Evolutionary conservation across 2,329 filamentous ascomycete genomes (phyloP).

Genomic region (Ophiocordyceps camponoti-saundersi): DNA sequence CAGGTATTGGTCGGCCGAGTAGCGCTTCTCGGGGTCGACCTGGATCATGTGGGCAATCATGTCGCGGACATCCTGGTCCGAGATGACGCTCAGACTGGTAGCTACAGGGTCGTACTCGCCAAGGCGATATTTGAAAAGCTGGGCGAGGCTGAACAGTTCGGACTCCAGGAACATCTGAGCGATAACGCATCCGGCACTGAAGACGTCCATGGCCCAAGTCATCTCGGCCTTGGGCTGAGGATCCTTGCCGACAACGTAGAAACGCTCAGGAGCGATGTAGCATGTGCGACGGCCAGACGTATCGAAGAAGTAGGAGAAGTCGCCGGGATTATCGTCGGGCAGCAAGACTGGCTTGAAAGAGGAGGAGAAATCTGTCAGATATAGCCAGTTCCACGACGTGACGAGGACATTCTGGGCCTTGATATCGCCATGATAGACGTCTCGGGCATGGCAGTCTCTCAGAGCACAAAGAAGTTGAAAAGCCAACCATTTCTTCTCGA

Average conservation of each 20-base stretch:
- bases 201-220: conserved; percentile 96
- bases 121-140: conserved; percentile 84
- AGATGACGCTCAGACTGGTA: conserved; percentile 68
- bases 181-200: conserved; percentile 92
- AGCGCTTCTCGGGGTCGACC: conserved; percentile 76
- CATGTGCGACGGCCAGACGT: conserved; percentile 81
- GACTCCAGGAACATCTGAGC: conserved; percentile 90
- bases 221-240: conserved; percentile 42
- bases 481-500: conserved; percentile 97
- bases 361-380: conserved; percentile 91
- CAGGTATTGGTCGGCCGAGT: conserved; percentile 85
- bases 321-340: conserved; percentile 89
- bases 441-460: conserved; percentile 75
- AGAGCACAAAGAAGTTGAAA: conserved; percentile 89
- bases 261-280: conserved; percentile 88
- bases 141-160: conserved; percentile 93
- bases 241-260: conserved; percentile 54
- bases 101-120: conserved; percentile 82
- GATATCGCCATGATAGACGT: conserved; percentile 93
- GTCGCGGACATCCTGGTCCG: conserved; percentile 71
- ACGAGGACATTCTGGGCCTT: conserved; percentile 96
- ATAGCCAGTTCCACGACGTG: conserved; percentile 99
- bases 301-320: conserved; percentile 97
- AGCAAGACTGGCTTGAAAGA: conserved; percentile 88
- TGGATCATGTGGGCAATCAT: conserved; percentile 95